Conservation (phyloP, 257 asterid species). For the Solanum sejunctum region DNA sequence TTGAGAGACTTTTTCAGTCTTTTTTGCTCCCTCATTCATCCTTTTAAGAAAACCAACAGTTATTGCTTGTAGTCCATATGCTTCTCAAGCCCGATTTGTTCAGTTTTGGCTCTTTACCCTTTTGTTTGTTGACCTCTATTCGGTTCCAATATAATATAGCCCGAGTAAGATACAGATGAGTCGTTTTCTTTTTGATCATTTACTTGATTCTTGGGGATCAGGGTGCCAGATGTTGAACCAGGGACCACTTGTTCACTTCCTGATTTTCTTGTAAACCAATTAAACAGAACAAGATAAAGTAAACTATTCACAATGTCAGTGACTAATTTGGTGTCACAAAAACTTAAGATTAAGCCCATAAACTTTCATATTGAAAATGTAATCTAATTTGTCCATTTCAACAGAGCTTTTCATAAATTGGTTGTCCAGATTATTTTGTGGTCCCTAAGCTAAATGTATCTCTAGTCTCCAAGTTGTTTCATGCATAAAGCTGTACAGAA, state of each 20-base stretch:
- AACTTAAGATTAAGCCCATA: background rate
- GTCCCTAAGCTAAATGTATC: conserved; percentile 19
- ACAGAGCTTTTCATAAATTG: background rate
- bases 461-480: background rate
- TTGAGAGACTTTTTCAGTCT: too few species aligned
- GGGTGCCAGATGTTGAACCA: conserved; percentile 8
- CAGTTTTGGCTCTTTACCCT: background rate
- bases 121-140: background rate
- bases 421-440: background rate
- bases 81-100: background rate
- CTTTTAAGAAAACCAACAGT: background rate
- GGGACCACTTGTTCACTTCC: conserved; percentile 50
- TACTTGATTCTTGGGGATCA: background rate
- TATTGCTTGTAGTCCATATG: background rate
- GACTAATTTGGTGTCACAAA: background rate
- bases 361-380: background rate
- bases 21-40: too few species aligned
- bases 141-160: background rate
- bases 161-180: background rate
- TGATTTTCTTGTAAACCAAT: conserved; percentile 1
- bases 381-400: background rate
- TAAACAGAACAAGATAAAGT: background rate
- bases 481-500: background rate
- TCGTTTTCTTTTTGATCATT: background rate
- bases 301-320: background rate